phyloP scores from a whole-genome alignment of 2,329 filamentous ascomycete genomes.

The Monosporascus cannonballus region DNA sequence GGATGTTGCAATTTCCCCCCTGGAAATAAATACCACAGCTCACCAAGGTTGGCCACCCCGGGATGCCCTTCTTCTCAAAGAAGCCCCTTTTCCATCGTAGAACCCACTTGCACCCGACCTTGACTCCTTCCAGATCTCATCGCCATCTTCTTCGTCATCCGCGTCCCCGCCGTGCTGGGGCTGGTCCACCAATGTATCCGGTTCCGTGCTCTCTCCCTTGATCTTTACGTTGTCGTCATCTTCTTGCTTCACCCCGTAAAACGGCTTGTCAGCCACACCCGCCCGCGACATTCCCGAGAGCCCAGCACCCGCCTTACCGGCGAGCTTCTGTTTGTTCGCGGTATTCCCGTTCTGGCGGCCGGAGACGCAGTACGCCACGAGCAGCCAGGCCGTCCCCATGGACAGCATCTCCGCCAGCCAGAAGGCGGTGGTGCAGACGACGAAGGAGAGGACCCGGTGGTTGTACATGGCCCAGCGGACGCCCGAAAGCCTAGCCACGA shows the following conservation, averaged over 20 bases:
- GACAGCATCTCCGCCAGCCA: slow-evolving; percentile 71
- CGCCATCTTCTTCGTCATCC: slow-evolving; percentile 22
- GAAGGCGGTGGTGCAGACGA: slow-evolving; percentile 64
- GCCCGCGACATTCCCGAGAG: neutral
- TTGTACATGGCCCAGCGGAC: slow-evolving; percentile 84
- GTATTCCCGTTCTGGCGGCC: slow-evolving; percentile 3
- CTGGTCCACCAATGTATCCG: slow-evolving; percentile 8
- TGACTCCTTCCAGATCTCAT: slow-evolving; percentile 14
- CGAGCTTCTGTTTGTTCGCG: neutral
- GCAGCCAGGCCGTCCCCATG: slow-evolving; percentile 58
- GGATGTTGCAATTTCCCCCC: too few relatives aligned
- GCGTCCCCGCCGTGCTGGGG: slow-evolving; percentile 13
- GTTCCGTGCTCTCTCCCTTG: slow-evolving; percentile 17
- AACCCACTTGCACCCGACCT: slow-evolving; percentile 14
- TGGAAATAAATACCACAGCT: neutral
- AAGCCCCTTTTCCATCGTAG: slow-evolving; percentile 9
- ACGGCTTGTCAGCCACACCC: neutral
- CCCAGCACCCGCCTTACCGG: neutral
- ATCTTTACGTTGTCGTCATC: slow-evolving; percentile 10
- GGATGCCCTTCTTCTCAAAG: slow-evolving; percentile 14
- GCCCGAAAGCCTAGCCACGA: slow-evolving; percentile 71
- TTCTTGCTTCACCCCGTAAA: slow-evolving; percentile 6
- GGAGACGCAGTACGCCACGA: slow-evolving; percentile 36
- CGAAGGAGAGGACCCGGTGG: slow-evolving; percentile 63
- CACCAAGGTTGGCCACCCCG: slow-evolving; percentile 11